A percentile compares a stretch with the other conserved stretches of the same genome.
phyloP scores from a whole-genome alignment of 495 filamentous ascomycete species.

The Pyrenula massariospora region DNA sequence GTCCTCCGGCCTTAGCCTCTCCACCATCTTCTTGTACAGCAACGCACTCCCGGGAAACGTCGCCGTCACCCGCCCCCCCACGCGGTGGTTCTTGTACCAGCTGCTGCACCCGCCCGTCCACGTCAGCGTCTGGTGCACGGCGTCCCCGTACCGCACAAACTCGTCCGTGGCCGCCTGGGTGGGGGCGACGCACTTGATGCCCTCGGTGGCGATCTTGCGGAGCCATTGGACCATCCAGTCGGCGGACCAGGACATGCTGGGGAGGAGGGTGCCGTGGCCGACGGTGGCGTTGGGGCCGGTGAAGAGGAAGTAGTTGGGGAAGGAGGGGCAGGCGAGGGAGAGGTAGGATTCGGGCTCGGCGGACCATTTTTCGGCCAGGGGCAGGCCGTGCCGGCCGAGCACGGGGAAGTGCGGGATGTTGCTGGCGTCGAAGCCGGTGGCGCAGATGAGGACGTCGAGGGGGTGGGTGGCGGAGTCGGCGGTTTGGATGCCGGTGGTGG shows the following conservation, averaged over 20 bases:
- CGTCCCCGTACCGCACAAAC: conserved; percentile 29
- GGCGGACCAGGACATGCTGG: conserved; percentile 31
- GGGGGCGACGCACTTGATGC: conserved; percentile 4
- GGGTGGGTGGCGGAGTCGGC: conserved; percentile 30
- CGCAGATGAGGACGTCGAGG: conserved; percentile 34
- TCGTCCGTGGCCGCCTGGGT: conserved; percentile 21
- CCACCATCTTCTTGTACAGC: conserved; percentile 38
- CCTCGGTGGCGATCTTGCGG: neutral
- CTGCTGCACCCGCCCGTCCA: conserved; percentile 37
- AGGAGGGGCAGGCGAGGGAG: conserved; percentile 34
- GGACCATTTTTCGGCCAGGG: conserved; percentile 26
- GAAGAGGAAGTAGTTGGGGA: conserved; percentile 42
- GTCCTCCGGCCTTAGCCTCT: conserved; percentile 31
- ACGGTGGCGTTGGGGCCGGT: too few species aligned
- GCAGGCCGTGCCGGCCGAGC: conserved; percentile 24
- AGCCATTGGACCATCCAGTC: conserved; percentile 42
- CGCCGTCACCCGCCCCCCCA: conserved; percentile 20
- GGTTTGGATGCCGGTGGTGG: conserved; percentile 39
- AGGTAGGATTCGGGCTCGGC: conserved; percentile 33
- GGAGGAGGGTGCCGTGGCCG: too few species aligned
- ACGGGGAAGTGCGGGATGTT: conserved; percentile 25
- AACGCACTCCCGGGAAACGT: conserved; percentile 25
- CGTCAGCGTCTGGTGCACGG: too few species aligned
- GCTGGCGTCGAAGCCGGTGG: conserved; percentile 39
- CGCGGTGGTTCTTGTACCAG: conserved; percentile 35